phyloP scores from a whole-genome alignment of 1,139 yeast genomes.

The Diutina ranongensis region DNA sequence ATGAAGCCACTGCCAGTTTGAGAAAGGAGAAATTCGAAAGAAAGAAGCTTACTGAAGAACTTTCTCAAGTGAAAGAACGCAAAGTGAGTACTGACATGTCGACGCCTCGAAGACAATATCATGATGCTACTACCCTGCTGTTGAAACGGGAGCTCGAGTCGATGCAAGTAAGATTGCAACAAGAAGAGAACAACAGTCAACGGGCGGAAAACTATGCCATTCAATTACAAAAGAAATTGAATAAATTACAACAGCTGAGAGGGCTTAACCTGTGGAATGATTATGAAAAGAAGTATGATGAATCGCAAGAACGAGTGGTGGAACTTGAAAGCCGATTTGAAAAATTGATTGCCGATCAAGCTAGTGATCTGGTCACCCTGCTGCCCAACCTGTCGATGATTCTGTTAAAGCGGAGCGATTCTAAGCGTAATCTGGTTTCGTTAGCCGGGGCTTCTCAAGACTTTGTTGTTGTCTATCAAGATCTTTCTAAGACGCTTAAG shows the following conservation, averaged over 20 bases:
- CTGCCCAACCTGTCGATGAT: conserved; percentile 13
- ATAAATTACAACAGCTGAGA: conserved; percentile 30
- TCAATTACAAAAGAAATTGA: conserved; percentile 34
- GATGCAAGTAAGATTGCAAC: conserved; percentile 25
- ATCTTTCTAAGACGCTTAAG: conserved; percentile 38
- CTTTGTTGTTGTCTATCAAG: conserved; percentile 42
- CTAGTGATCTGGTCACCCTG: not conserved
- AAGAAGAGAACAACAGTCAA: conserved; percentile 30
- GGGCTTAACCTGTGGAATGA: conserved; percentile 23
- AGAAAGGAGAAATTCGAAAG: conserved; percentile 46
- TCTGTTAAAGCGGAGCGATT: conserved; percentile 10
- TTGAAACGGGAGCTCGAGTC: conserved; percentile 20
- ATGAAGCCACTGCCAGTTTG: conserved; percentile 39
- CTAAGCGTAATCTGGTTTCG: conserved; percentile 22
- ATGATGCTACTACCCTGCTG: conserved; percentile 3
- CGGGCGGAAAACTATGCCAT: conserved; percentile 38
- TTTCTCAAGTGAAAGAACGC: conserved; percentile 28
- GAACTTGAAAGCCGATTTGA: conserved; percentile 2
- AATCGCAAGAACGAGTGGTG: not conserved
- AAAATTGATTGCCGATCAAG: not conserved
- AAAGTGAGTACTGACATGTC: not conserved
- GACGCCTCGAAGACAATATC: conserved; percentile 1
- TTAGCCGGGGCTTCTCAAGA: conserved; percentile 30
- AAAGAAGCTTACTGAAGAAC: conserved; percentile 42
- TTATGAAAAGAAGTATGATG: conserved; percentile 23